Evolutionary conservation across 257 asterid genomes (phyloP), one percentile per base, ranked within the genome.

Genomic region (Verbena officinalis): DNA sequence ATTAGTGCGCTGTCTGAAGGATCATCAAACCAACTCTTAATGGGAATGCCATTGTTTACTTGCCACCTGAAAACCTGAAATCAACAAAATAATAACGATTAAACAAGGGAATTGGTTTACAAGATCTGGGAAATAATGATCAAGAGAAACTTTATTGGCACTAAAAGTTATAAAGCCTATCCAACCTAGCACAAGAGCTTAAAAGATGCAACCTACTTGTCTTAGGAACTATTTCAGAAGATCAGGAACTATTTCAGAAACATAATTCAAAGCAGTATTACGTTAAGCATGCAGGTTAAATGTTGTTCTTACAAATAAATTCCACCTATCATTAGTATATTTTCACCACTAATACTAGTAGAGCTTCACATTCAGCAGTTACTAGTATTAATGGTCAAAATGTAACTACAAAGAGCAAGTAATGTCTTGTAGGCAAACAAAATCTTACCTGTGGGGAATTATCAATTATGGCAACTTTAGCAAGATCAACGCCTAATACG

Each of bases 1-100:
- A 94, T 63, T 14, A 94, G 83, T 6, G 90, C 95, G 68, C 72
- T 57, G 77, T 94, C 97, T 63, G 95, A 76, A 21, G 95, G 92
- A 69, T 94, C 99, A 78, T 90, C 88, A 60, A 87, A 87, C 99
- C 99, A 94, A 83, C 96, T 94, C 95, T 84, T 81, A 67, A 94
- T 90, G 46, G 99, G 99, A 77, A 94, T 90, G 33, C 99, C 99
- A 51, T 94, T 94, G 83, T 90, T 86, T 80, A 94, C 95, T 83
- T 94, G 99, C 83, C 83, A 77, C 75, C 89, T 77, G 83, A 90
- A 94, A 71, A 90, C 99, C 99, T 94, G 89, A 77, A 70, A 75
- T 42, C 61, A 70, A 19, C 40, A 71, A 67, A 68, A 51, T 19
- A 59, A 55, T 21, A 61, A 42, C 57, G 68, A 60, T 62, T 64